Percentiles rank a stretch among this genome's conserved stretches.
Conservation (phyloP, 169 alveolate genomes). For the Plasmodium vivax region DNA sequence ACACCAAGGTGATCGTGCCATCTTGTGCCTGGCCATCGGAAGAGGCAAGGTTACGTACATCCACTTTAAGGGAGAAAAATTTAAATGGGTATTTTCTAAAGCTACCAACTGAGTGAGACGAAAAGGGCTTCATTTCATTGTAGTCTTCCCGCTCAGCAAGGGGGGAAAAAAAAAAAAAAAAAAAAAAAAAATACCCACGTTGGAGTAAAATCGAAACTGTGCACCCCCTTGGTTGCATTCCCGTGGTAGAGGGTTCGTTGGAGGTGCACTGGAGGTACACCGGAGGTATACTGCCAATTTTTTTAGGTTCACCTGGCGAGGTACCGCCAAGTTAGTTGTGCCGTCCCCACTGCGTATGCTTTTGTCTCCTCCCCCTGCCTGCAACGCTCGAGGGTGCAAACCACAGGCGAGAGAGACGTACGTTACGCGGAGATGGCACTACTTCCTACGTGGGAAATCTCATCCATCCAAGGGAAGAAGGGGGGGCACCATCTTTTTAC, state of each 20-base stretch:
- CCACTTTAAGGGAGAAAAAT: neutral
- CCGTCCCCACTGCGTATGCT: neutral
- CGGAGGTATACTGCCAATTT: too few relatives aligned
- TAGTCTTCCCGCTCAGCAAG: neutral
- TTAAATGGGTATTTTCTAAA: neutral
- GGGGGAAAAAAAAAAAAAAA: too few relatives aligned
- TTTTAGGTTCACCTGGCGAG: too few relatives aligned
- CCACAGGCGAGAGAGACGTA: too few relatives aligned
- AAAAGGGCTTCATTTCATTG: neutral
- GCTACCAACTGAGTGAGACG: neutral
- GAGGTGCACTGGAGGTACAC: neutral
- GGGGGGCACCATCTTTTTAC: neutral
- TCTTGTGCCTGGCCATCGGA: neutral
- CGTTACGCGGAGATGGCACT: too few relatives aligned
- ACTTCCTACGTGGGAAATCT: too few relatives aligned
- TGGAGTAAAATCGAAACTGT: neutral
- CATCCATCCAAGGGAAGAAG: too few relatives aligned
- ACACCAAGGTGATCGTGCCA: neutral
- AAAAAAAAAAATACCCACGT: neutral
- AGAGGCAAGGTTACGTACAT: neutral
- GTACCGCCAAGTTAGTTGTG: neutral
- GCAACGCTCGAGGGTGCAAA: neutral
- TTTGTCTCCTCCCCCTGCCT: neutral
- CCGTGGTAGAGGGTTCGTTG: neutral
- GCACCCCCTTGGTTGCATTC: neutral